phyloP scores from a whole-genome alignment of 495 filamentous ascomycete genomes.

The Hyaloscypha variabilis region DNA sequence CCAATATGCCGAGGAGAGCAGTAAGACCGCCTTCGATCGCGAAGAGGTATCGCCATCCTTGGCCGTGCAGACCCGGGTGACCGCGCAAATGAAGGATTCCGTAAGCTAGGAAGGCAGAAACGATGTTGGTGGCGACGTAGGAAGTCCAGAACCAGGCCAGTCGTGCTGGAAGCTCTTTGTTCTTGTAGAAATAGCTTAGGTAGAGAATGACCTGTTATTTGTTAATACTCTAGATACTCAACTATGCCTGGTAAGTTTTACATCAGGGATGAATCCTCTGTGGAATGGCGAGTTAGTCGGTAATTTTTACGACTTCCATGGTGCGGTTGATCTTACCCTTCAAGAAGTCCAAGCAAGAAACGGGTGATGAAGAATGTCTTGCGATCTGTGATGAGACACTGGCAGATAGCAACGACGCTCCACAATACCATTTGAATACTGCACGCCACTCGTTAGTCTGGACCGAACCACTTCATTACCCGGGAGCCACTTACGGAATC shows the following conservation, averaged over 20 bases:
- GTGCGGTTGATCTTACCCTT: constrained; percentile 71
- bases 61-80: constrained; percentile 59
- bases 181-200: constrained; percentile 77
- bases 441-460: not conserved
- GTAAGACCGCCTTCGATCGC: constrained; percentile 58
- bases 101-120: constrained; percentile 70
- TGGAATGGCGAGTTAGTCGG: constrained; percentile 61
- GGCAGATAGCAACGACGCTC: constrained; percentile 62
- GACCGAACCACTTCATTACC: not conserved
- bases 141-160: constrained; percentile 73
- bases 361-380: constrained; percentile 64
- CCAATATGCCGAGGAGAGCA: constrained; percentile 62
- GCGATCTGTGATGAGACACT: constrained; percentile 63
- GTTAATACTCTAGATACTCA: not conserved
- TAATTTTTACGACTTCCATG: constrained; percentile 47
- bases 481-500: constrained; percentile 57
- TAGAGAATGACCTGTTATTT: constrained; percentile 49
- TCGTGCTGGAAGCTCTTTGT: constrained; percentile 67
- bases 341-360: constrained; percentile 65
- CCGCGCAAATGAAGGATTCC: constrained; percentile 71
- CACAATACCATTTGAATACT: constrained; percentile 73
- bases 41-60: constrained; percentile 66
- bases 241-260: not conserved
- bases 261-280: constrained; percentile 61
- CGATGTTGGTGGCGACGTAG: constrained; percentile 63